Evolutionary conservation across 1,139 yeast species (phyloP), one percentile per base, ranked within the genome.

Genomic region (Saccharomycopsis phalli): DNA sequence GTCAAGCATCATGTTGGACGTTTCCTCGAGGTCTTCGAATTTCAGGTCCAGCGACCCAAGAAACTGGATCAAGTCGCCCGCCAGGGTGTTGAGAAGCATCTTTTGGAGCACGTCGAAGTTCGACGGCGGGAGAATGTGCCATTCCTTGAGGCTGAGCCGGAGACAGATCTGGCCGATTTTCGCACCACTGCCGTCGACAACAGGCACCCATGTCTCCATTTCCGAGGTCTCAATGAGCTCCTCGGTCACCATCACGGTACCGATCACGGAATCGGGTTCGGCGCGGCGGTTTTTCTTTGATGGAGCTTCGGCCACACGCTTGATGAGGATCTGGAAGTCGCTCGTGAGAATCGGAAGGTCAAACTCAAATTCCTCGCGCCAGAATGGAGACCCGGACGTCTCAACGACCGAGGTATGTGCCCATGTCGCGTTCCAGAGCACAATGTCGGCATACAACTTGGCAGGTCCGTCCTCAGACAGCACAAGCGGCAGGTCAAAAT

Each of bases 341-440:
- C 71, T 72, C 1, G 80, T 69, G 37, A 69, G 66, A 13, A 77
- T 63, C 0, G 83, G 66, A 22, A 78, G 62, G 41, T 76, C 74
- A 8, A 82, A 60, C 2, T 68, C 59, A 51, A 77, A 75, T 34
- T 66, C 70, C 52, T 81, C 88, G 53, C 81, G 76, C 83, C 88
- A 81, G 54, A 81, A 81, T 3, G 84, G 82, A 44, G 69, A 66
- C 8, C 56, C 51, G 0, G 70, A 45, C 14, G 66, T 63, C 29
- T 63, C 58, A 0, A 79, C 82, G 17, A 69, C 59, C 0, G 86
- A 77, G 0, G 88, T 79, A 51, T 80, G 63, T 33, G 78, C 77
- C 83, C 84, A 78, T 0, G 80, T 74, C 20, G 69, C 63, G 4
- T 73, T 76, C 86, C 87, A 80, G 60, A 79, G 65, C 10, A 68